Evolutionary conservation across 345 rosid species (phyloP), one percentile per base, ranked within the genome.

Genomic region (Viola odorata): DNA sequence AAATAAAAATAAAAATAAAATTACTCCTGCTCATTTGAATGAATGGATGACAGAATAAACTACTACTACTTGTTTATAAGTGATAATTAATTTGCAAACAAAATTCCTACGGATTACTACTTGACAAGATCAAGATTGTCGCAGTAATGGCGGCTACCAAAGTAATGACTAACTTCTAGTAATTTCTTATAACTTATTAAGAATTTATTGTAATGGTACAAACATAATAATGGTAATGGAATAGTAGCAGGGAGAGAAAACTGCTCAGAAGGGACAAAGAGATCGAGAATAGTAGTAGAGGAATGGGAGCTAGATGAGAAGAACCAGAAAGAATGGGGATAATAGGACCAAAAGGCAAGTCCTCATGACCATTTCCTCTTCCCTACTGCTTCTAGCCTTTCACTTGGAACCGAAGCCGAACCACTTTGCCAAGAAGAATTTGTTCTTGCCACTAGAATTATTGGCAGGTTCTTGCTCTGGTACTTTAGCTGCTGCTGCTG

Each of bases 391-490:
- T 50, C 11, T 8, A 8, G 38, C 14, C 10, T 59, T 57, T 79
- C 74, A 85, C 60, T 80, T 83, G 48, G 75, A 63, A 59, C 89
- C 84, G 56, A 77, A 73, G 55, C 84, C 84, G 68, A 82, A 84
- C 80, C 82, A 82, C 56, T 70, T 81, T 57, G 87, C 80, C 12
- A 82, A 71, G 77, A 75, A 83, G 68, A 69, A 80, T 67, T 55
- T 77, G 50, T 71, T 84, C 72, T 86, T 83, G 57, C 84, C 82
- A 3, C 73, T 65, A 65, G 78, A 60, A 16, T 58, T 57, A 62
- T 69, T 71, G 11, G 70, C 55, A 17, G 56, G 37, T 55, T 73
- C 56, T 37, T 45, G 8, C 47, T 54, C 57, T 17, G 63, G 65
- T 16, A 62, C 45, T 40, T 50, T n/a, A n/a, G 73, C 67, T 39